Evolutionary conservation across 345 rosid species (phyloP).

Genomic region (Rhizophora apiculata): DNA sequence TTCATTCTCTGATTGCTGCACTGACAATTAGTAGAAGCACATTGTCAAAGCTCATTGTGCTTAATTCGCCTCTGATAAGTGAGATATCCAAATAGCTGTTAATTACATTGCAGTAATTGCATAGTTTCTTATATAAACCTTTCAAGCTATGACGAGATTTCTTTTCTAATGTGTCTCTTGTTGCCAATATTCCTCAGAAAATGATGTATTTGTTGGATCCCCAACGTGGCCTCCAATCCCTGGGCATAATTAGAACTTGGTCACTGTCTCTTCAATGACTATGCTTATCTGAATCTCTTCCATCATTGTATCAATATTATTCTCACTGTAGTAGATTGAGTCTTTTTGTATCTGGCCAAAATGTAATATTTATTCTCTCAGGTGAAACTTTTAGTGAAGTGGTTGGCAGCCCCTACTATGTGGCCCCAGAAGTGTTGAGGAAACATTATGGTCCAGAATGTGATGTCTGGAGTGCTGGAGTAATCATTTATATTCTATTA

Average conservation of each 20-base stretch:
- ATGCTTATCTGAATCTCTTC: slow-evolving; percentile 1
- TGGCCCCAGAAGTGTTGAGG: slow-evolving; percentile 90
- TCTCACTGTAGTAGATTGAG: background rate
- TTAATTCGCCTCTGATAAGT: no score
- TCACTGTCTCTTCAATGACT: background rate
- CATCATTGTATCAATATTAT: slow-evolving; percentile 5
- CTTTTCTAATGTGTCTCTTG: background rate
- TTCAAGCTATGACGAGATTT: background rate
- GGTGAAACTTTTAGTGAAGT: slow-evolving; percentile 85
- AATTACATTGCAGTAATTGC: background rate
- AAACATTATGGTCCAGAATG: slow-evolving; percentile 86
- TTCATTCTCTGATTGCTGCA: no score
- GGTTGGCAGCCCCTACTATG: slow-evolving; percentile 96
- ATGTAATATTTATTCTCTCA: slow-evolving; percentile 24
- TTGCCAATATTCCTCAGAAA: background rate
- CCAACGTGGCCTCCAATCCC: background rate
- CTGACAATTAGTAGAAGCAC: no score
- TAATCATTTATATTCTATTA: slow-evolving; percentile 77
- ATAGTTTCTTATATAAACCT: background rate
- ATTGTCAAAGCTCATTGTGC: no score
- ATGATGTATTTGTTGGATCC: background rate
- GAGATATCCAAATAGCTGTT: no score
- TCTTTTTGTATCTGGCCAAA: background rate
- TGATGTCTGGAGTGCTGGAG: slow-evolving; percentile 99
- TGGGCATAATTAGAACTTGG: no score